These are phyloP conservation scores for Kwoniella sp. DNA, from an alignment of 768 basidiomycete species.

Conservation along the genomic window DNA sequence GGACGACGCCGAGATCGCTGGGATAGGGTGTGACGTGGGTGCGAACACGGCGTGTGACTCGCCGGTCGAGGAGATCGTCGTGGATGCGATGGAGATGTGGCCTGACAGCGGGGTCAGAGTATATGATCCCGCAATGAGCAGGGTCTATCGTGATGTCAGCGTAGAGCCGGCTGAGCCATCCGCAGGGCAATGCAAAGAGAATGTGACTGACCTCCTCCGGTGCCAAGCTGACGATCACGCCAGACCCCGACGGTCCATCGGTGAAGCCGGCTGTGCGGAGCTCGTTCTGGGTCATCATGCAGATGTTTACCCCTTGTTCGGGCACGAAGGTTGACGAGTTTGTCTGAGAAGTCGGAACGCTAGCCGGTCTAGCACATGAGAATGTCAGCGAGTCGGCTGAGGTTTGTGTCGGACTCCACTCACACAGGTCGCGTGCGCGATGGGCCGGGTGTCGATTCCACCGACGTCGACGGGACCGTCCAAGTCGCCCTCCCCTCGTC, in stretches of 20 bases:
- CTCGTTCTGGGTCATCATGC: slow-evolving; percentile 3
- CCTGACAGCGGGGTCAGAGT: slow-evolving; percentile 62
- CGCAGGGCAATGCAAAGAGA: no score
- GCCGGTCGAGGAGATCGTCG: slow-evolving; percentile 43
- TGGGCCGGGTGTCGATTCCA: slow-evolving; percentile 10
- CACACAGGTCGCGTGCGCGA: slow-evolving; percentile 6
- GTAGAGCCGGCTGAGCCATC: background rate
- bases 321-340: slow-evolving; percentile 14
- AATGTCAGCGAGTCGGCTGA: background rate
- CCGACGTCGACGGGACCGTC: slow-evolving; percentile 13
- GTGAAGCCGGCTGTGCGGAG: slow-evolving; percentile 9
- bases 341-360: background rate
- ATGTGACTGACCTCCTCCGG: slow-evolving; percentile 31
- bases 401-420: background rate
- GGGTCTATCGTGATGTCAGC: slow-evolving; percentile 52
- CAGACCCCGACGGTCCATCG: slow-evolving; percentile 5
- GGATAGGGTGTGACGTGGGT: slow-evolving; percentile 73
- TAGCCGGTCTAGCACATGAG: background rate
- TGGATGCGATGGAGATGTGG: slow-evolving; percentile 60
- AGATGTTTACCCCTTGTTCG: slow-evolving; percentile 17
- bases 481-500: slow-evolving; percentile 19
- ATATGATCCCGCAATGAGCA: slow-evolving; percentile 69
- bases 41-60: slow-evolving; percentile 59
- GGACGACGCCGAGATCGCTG: slow-evolving; percentile 52
- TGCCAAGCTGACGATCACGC: slow-evolving; percentile 24